Evolutionary conservation across 345 rosid genomes (phyloP).

Genomic region (Camelina sativa): DNA sequence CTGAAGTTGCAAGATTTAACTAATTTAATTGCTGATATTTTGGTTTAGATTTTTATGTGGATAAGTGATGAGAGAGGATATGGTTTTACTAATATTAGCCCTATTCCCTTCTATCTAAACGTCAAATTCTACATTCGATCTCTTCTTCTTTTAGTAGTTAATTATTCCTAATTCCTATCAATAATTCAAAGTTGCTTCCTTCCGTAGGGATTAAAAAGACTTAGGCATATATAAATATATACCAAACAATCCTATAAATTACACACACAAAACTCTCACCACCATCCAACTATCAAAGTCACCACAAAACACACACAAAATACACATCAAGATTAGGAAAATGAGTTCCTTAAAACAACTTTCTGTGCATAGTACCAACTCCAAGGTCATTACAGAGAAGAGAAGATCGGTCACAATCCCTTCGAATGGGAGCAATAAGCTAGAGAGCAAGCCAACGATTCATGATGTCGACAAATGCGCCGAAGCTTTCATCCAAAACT

Average conservation of each 20-base stretch:
- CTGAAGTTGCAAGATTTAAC: background rate
- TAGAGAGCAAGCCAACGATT: constrained; percentile 19
- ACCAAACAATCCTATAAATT: constrained; percentile 28
- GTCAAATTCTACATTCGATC: constrained; percentile 24
- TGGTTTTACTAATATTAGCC: background rate
- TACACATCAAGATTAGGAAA: constrained; percentile 5
- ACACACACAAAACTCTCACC: constrained; percentile 21
- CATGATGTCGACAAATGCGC: constrained; percentile 42
- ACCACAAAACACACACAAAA: background rate
- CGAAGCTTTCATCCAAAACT: constrained; percentile 43
- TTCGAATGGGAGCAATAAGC: constrained; percentile 1
- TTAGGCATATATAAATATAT: background rate
- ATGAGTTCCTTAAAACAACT: constrained; percentile 37
- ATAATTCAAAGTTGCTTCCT: constrained; percentile 29
- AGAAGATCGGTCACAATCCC: constrained; percentile 21
- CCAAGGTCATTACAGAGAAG: constrained; percentile 35
- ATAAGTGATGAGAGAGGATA: constrained; percentile 31
- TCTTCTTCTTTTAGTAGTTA: background rate
- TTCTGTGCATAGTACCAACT: constrained; percentile 22
- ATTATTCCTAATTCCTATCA: constrained; percentile 2
- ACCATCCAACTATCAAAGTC: constrained; percentile 14
- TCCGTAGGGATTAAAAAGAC: constrained; percentile 25
- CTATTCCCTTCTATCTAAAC: constrained; percentile 13
- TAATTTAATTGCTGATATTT: background rate
- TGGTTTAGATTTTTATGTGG: constrained; percentile 7